Evolutionary conservation across 768 basidiomycete species (phyloP).

Genomic region (Tylopilus intermedius): DNA sequence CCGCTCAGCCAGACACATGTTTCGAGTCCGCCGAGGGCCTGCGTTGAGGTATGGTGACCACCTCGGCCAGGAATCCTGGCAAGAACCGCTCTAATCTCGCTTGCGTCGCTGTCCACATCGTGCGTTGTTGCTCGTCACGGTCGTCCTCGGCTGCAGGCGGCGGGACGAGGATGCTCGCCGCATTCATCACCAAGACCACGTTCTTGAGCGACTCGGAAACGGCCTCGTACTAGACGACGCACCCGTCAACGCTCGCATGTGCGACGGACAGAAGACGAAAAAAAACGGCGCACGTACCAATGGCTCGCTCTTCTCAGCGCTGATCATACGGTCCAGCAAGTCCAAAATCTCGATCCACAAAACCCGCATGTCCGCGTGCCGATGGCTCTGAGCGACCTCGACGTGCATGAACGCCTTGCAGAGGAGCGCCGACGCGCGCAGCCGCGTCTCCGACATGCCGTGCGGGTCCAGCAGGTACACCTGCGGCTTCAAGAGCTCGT

Average conservation of each 20-base stretch:
- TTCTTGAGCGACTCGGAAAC: constrained; percentile 96
- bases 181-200: constrained; percentile 92
- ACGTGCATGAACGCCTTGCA: constrained; percentile 97
- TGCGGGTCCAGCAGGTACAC: constrained; percentile 72
- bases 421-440: constrained; percentile 82
- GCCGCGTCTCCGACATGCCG: constrained; percentile 87
- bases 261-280: neutral
- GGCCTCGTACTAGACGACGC: constrained; percentile 73
- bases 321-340: constrained; percentile 84
- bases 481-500: constrained; percentile 84
- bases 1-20: constrained; percentile 10
- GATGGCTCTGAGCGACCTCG: constrained; percentile 64
- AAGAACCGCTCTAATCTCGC: constrained; percentile 88
- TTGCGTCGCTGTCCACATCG: constrained; percentile 80
- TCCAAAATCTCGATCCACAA: constrained; percentile 90
- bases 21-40: constrained; percentile 13
- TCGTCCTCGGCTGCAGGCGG: constrained; percentile 36
- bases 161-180: constrained; percentile 76
- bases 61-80: constrained; percentile 79
- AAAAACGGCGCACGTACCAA: constrained; percentile 44
- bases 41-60: constrained; percentile 44
- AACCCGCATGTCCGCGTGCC: constrained; percentile 58
- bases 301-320: constrained; percentile 77
- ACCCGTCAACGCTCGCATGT: constrained; percentile 2
- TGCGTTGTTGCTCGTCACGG: constrained; percentile 57